A percentile compares a stretch with the other conserved stretches of the same genome.
phyloP scores from a whole-genome alignment of 1,284 basidiomycete species.

The Sporisorium iseilematis-ciliati region DNA sequence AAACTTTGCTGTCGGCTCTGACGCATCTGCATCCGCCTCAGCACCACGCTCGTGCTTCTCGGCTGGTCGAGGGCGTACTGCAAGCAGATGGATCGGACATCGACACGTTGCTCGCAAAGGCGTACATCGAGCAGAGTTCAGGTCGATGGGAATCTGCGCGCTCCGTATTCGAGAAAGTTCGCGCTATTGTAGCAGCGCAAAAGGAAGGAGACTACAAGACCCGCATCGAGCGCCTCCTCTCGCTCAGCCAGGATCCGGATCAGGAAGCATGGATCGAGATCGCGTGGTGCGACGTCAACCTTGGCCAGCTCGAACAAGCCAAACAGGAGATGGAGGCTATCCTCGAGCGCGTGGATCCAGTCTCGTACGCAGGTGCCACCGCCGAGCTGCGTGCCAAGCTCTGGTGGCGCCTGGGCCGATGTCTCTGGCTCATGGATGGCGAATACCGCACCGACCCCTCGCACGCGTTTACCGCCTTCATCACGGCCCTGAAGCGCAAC shows the following conservation, averaged over 20 bases:
- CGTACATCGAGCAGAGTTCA: slow-evolving; percentile 78
- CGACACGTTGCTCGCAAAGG: slow-evolving; percentile 80
- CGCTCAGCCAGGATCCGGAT: slow-evolving; percentile 72
- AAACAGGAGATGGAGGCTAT: slow-evolving; percentile 76
- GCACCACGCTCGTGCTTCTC: slow-evolving; percentile 83
- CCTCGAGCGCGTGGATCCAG: slow-evolving; percentile 74
- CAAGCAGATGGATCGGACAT: slow-evolving; percentile 76
- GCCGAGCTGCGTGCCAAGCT: slow-evolving; percentile 76
- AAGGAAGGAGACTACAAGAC: slow-evolving; percentile 28
- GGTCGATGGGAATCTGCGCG: slow-evolving; percentile 80
- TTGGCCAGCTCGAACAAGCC: slow-evolving; percentile 74
- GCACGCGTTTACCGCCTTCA: slow-evolving; percentile 76
- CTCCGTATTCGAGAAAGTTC: slow-evolving; percentile 74
- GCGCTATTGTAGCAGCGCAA: slow-evolving; percentile 12
- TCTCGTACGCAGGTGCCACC: slow-evolving; percentile 57
- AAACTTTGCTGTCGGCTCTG: slow-evolving; percentile 79
- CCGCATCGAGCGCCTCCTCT: slow-evolving; percentile 66
- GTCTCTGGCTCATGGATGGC: slow-evolving; percentile 81
- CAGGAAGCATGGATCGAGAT: slow-evolving; percentile 83
- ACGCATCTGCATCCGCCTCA: slow-evolving; percentile 90
- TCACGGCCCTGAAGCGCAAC: slow-evolving; percentile 82
- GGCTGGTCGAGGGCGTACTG: slow-evolving; percentile 81
- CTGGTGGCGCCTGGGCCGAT: slow-evolving; percentile 85
- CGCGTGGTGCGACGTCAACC: slow-evolving; percentile 85
- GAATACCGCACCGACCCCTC: slow-evolving; percentile 62